These are phyloP conservation scores for Starmerella scarabaei DNA, from an alignment of 805 yeast species.

Conservation along the genomic window DNA sequence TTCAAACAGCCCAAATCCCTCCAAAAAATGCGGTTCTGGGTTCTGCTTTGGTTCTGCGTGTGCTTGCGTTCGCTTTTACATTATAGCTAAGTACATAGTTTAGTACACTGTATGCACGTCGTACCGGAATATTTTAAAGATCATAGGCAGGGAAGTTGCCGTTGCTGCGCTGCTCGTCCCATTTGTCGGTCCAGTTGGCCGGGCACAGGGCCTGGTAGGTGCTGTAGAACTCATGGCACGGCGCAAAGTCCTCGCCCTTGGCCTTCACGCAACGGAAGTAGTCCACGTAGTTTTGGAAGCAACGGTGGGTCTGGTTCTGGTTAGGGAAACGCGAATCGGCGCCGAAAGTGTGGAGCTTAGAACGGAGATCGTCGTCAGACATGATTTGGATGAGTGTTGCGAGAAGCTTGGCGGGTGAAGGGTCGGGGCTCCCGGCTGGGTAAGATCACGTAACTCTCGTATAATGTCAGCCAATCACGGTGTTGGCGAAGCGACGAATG, in stretches of 20 bases:
- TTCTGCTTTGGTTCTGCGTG: not conserved
- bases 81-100: too few species aligned
- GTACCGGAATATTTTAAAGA: slow-evolving; percentile 6
- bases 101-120: too few species aligned
- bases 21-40: not conserved
- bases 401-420: not conserved
- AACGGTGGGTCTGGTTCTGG: slow-evolving; percentile 95
- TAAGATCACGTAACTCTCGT: not conserved
- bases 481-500: too few species aligned
- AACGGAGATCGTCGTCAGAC: slow-evolving; percentile 19
- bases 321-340: slow-evolving; percentile 93
- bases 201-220: slow-evolving; percentile 62
- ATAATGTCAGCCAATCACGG: slow-evolving; percentile 1
- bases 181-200: slow-evolving; percentile 28
- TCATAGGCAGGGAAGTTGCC: slow-evolving; percentile 41
- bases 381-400: slow-evolving; percentile 2
- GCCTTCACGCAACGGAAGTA: slow-evolving; percentile 94
- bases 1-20: too few species aligned
- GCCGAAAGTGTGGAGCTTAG: slow-evolving; percentile 33
- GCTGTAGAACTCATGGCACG: slow-evolving; percentile 88
- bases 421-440: not conserved
- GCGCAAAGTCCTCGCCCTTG: slow-evolving; percentile 97
- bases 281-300: slow-evolving; percentile 96
- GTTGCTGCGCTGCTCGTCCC: slow-evolving; percentile 35
- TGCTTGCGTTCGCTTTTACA: not conserved